Evolutionary conservation across 2,329 filamentous ascomycete species (phyloP), one percentile per base, ranked within the genome.

Genomic region (Aspergillus uvarum): DNA sequence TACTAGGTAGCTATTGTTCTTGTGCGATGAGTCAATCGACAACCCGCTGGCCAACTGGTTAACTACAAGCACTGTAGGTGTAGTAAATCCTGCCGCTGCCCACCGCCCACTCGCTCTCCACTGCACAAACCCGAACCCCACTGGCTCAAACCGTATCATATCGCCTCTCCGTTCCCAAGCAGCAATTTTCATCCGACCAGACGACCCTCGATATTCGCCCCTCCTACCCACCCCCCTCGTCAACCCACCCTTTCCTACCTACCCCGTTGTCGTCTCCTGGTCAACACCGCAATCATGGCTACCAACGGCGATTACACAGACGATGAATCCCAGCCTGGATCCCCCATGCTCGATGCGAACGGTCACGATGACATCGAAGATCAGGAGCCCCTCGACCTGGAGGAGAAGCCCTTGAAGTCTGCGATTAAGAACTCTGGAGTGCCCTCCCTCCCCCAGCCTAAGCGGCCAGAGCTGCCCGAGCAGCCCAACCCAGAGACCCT

Each of bases 401-500:
- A 86, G 62, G 83, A 88, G 65, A 88, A 90, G 83, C 85, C 86
- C 59, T 78, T 87, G 72, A 96, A 96, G 85, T 91, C 93, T 50
- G 88, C 91, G 26, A 81, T 98, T 79, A 97, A 97, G 85, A 92
- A 92, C 80, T 78, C 83, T 58, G 84, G 80, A 48, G 65, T 67
- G 6, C 67, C 67, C 44, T 79, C 87, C 67, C 79, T 81, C 54
- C 82, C 84, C 61, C 82, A 82, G 60, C 79, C 87, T 58, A 82
- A 85, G 71, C 81, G 85, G 70, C 88, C 89, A 65, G 81, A 82
- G 64, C 83, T 92, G 60, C 95, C 95, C 70, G 91, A 92, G 69
- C 95, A 99, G 82, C 96, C 95, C 67, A 91, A 99, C 69, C 92
- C 95, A 71, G 87, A 89, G 76, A 89, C 92, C 70, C 85, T 99